Conservation (phyloP, 345 rosid species). For the Brassica napus region Da-Ae NC_063450.1:43737001-43737500, state of each 20-base stretch:
- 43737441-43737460: constrained; percentile 1
- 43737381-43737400: constrained; percentile 12
- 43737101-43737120: constrained; percentile 76
- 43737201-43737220: constrained; percentile 65
- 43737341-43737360: background rate
- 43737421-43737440: background rate
- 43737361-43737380: background rate
- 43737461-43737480: background rate
- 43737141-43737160: constrained; percentile 85
- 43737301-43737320: constrained; percentile 77
- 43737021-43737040: constrained; percentile 82
- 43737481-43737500: background rate
- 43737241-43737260: constrained; percentile 34
- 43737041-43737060: constrained; percentile 66
- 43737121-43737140: constrained; percentile 50
- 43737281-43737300: constrained; percentile 61
- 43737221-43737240: constrained; percentile 46
- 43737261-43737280: constrained; percentile 61
- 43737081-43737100: constrained; percentile 69
- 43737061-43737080: constrained; percentile 79
- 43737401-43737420: constrained; percentile 26
- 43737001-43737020: constrained; percentile 69
- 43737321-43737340: constrained; percentile 8
- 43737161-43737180: constrained; percentile 58
- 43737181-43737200: constrained; percentile 59